These are phyloP conservation scores for Trametes cubensis DNA, from an alignment of 768 basidiomycete species.

Conservation along the genomic window DNA sequence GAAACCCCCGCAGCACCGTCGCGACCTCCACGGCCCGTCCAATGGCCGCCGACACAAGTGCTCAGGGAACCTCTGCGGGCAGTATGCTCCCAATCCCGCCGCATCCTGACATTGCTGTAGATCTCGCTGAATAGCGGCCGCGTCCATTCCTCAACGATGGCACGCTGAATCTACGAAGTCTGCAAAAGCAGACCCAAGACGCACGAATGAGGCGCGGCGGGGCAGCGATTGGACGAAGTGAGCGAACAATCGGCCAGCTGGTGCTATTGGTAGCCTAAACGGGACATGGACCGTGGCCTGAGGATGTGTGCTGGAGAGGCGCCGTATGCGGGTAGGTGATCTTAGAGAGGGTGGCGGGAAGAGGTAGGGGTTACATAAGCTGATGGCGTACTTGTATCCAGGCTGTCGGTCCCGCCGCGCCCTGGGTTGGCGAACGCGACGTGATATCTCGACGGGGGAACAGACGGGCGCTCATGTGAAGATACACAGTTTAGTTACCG, in stretches of 20 bases:
- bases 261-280: conserved; percentile 10
- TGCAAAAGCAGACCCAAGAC: not conserved
- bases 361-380: not conserved
- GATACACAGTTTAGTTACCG: not conserved
- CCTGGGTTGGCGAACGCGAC: not conserved
- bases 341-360: not conserved
- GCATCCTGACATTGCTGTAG: too few relatives aligned
- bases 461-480: not conserved
- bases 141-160: not conserved
- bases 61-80: too few relatives aligned
- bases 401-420: not conserved
- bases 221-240: not conserved
- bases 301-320: not conserved
- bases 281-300: not conserved
- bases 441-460: not conserved
- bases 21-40: too few relatives aligned
- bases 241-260: conserved; percentile 5
- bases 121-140: too few relatives aligned
- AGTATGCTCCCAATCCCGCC: not conserved
- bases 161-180: not conserved
- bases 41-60: too few relatives aligned
- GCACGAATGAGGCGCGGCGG: not conserved
- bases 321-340: conserved; percentile 8
- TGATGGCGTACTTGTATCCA: not conserved
- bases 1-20: too few relatives aligned